Percentiles rank a stretch among this genome's conserved stretches.
Evolutionary conservation across 2,329 filamentous ascomycete species (phyloP).

Genomic region (Chlorencoelia australis): DNA sequence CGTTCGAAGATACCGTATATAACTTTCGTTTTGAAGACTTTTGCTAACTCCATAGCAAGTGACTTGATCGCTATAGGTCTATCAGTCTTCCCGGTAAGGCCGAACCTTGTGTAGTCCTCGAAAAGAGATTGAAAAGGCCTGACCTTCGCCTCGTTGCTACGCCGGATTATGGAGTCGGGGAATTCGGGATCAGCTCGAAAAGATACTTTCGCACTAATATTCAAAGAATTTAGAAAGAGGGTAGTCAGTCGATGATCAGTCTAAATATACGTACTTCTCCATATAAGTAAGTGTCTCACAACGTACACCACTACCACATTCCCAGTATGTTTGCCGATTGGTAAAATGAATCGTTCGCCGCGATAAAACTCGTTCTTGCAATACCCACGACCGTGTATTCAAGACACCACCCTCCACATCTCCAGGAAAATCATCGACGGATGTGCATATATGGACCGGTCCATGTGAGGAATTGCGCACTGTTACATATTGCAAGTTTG

Average conservation of each 20-base stretch:
- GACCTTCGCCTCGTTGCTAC: conserved; percentile 2
- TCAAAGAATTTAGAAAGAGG: background rate
- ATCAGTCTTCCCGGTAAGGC: background rate
- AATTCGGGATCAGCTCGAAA: conserved; percentile 26
- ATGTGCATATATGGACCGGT: conserved; percentile 20
- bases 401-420: conserved; percentile 27
- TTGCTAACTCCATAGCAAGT: background rate
- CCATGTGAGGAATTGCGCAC: no score
- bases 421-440: conserved; percentile 27
- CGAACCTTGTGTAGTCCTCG: background rate
- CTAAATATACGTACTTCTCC: conserved; percentile 21
- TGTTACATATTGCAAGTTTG: no score
- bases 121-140: background rate
- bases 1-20: background rate
- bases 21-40: conserved; percentile 1
- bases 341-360: conserved; percentile 31
- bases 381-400: conserved; percentile 31
- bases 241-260: background rate
- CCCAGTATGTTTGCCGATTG: conserved; percentile 28
- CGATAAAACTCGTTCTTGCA: conserved; percentile 31
- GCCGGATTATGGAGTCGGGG: conserved; percentile 4
- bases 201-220: conserved; percentile 9
- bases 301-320: conserved; percentile 28
- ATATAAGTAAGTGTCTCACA: conserved; percentile 28
- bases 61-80: conserved; percentile 2